Percentiles rank a stretch among this genome's conserved stretches.
phyloP scores from a whole-genome alignment of 2,329 filamentous ascomycete species.

The Neoarthrinium moseri region DNA sequence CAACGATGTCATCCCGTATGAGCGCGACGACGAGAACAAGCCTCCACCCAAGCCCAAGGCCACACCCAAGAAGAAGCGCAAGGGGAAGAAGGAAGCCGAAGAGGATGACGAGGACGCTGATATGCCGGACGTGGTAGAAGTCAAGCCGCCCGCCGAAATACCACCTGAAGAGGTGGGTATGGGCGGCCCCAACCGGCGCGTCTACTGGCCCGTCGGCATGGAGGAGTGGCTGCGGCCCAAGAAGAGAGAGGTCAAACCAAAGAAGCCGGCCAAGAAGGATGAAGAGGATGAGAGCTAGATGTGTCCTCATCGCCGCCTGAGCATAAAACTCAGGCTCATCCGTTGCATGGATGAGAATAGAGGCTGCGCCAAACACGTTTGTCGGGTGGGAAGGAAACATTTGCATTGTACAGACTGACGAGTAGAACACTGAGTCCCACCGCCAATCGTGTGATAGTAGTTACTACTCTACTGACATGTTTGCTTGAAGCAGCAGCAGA shows the following conservation, averaged over 20 bases:
- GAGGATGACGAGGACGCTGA: slow-evolving; percentile 33
- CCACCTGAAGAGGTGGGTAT: slow-evolving; percentile 73
- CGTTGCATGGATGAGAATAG: not conserved
- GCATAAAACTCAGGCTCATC: not conserved
- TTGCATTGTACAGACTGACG: too few species aligned
- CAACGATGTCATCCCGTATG: slow-evolving; percentile 75
- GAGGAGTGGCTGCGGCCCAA: slow-evolving; percentile 85
- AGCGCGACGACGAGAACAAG: slow-evolving; percentile 73
- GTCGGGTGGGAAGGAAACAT: too few species aligned
- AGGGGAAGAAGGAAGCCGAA: slow-evolving; percentile 34
- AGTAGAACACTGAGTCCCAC: too few species aligned
- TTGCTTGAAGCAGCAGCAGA: too few species aligned
- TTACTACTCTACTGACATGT: too few species aligned
- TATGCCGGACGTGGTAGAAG: slow-evolving; percentile 38
- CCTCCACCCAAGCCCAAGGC: slow-evolving; percentile 45
- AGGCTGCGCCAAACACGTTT: too few species aligned
- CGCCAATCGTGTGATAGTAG: too few species aligned
- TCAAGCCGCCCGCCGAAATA: slow-evolving; percentile 43
- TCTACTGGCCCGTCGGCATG: slow-evolving; percentile 89
- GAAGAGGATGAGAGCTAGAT: slow-evolving; percentile 15
- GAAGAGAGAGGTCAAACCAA: slow-evolving; percentile 67
- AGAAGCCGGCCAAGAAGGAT: slow-evolving; percentile 29
- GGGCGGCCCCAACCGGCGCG: slow-evolving; percentile 78
- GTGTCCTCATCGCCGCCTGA: not conserved
- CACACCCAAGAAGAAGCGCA: slow-evolving; percentile 37